A percentile compares a stretch with the other conserved stretches of the same genome.
Conservation (phyloP, 805 yeast species). For the Pichia rugopelliculosa region DNA sequence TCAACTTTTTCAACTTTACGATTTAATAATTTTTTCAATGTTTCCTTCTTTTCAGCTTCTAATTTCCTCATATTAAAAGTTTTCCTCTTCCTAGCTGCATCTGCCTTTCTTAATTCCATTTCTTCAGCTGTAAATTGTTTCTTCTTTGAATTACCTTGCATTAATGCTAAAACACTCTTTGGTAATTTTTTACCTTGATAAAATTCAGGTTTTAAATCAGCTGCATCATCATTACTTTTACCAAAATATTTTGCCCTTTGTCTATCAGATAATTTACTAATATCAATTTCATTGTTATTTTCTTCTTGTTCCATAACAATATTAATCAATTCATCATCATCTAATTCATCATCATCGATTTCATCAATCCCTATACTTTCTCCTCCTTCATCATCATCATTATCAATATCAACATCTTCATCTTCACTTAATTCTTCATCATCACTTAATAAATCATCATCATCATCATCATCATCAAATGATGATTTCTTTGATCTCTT, state of each 20-base stretch:
- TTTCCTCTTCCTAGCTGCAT: slow-evolving; percentile 80
- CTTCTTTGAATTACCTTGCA: slow-evolving; percentile 39
- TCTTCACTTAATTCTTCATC: slow-evolving; percentile 9
- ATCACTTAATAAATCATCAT: background rate
- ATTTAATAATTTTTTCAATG: slow-evolving; percentile 76
- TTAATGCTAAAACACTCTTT: slow-evolving; percentile 28
- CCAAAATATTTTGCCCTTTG: slow-evolving; percentile 42
- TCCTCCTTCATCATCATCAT: slow-evolving; percentile 8
- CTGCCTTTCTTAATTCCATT: slow-evolving; percentile 71
- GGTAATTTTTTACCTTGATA: slow-evolving; percentile 12
- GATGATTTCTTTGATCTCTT: background rate
- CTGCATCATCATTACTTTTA: slow-evolving; percentile 19
- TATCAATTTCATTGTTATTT: slow-evolving; percentile 15
- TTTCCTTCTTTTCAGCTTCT: slow-evolving; percentile 91
- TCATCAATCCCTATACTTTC: slow-evolving; percentile 6
- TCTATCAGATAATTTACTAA: slow-evolving; percentile 43
- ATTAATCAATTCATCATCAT: slow-evolving; percentile 22
- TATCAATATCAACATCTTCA: slow-evolving; percentile 1
- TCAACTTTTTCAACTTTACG: slow-evolving; percentile 74
- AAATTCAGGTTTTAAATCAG: slow-evolving; percentile 4
- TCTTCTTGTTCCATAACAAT: slow-evolving; percentile 9
- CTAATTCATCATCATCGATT: slow-evolving; percentile 6
- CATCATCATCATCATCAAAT: background rate
- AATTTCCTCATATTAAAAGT: slow-evolving; percentile 73
- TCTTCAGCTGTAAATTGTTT: slow-evolving; percentile 76